A percentile compares a stretch with the other conserved stretches of the same genome.
These are phyloP conservation scores for Tilletia setariae DNA, from an alignment of 1,284 basidiomycete genomes.

Conservation along the genomic window DNA sequence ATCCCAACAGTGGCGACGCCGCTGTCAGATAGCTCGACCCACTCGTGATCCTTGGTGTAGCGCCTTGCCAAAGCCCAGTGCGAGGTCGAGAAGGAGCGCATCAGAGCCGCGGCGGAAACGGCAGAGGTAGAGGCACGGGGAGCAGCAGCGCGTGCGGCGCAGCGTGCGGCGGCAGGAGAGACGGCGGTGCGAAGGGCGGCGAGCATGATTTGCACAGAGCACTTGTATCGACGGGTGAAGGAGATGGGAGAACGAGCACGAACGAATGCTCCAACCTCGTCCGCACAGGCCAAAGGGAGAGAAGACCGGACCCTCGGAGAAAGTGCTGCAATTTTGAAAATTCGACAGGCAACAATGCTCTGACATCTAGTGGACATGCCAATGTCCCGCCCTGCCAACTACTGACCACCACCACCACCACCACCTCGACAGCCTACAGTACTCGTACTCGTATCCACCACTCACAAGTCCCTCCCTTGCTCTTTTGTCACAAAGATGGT, in stretches of 20 bases:
- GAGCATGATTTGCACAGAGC: not conserved
- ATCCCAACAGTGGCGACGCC: slow-evolving; percentile 10
- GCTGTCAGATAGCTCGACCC: not conserved
- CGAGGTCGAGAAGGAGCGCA: slow-evolving; percentile 6
- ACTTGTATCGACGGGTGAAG: not conserved
- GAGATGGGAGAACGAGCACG: not conserved
- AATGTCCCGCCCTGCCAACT: too few relatives aligned
- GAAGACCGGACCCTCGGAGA: too few relatives aligned
- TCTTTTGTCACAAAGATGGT: too few relatives aligned
- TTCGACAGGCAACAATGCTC: not conserved
- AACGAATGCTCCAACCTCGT: too few relatives aligned
- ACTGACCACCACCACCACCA: too few relatives aligned
- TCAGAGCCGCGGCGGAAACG: not conserved
- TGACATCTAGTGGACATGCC: too few relatives aligned
- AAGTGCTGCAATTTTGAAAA: too few relatives aligned
- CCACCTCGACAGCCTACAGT: too few relatives aligned
- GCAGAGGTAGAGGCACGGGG: not conserved
- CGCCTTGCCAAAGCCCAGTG: not conserved
- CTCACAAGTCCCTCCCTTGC: too few relatives aligned
- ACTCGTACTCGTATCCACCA: too few relatives aligned
- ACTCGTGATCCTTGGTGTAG: slow-evolving; percentile 17
- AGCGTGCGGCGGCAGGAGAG: not conserved
- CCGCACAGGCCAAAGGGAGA: not conserved
- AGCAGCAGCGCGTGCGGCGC: not conserved
- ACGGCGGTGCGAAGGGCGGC: slow-evolving; percentile 15